These are phyloP conservation scores for Cokeromyces recurvatus DNA, from an alignment of 371 early-diverging fungal genomes.

Conservation along the genomic window DNA sequence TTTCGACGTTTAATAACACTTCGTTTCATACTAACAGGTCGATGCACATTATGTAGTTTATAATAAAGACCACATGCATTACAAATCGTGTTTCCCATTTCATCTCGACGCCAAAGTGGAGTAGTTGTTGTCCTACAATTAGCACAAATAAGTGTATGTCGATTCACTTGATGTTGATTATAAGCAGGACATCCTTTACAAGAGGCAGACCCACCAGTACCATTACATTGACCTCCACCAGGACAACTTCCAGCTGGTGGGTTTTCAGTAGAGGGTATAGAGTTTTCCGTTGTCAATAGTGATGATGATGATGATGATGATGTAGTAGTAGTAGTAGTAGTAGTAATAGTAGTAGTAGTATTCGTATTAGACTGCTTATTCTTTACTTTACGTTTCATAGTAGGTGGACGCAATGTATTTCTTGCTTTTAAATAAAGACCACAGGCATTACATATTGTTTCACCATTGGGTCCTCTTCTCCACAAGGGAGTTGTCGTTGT, in stretches of 20 bases:
- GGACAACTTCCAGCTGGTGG: conserved; percentile 58
- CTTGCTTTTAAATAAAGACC: conserved; percentile 64
- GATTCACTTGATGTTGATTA: conserved; percentile 63
- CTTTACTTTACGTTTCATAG: conserved; percentile 41
- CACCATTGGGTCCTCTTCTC: conserved; percentile 81
- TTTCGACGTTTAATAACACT: conserved; percentile 82
- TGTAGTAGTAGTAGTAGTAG: neutral
- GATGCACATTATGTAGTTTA: conserved; percentile 74
- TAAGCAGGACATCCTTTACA: conserved; percentile 79
- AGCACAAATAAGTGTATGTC: conserved; percentile 60
- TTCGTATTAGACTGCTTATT: conserved; percentile 3
- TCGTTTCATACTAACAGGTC: conserved; percentile 78
- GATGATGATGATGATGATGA: conserved; percentile 9
- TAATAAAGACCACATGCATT: conserved; percentile 89
- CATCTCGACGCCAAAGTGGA: conserved; percentile 87
- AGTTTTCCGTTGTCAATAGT: conserved; percentile 8
- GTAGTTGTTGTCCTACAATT: conserved; percentile 83
- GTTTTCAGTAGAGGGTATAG: conserved; percentile 2
- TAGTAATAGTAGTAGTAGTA: no score
- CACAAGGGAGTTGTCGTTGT: conserved; percentile 89
- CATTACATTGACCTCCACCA: conserved; percentile 77
- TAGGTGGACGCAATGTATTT: conserved; percentile 40
- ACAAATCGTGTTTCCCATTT: conserved; percentile 72
- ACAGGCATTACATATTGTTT: conserved; percentile 90
- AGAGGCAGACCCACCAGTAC: conserved; percentile 67